phyloP scores from a whole-genome alignment of 306 rosid species.

The Hylodesmum podocarpum region DNA sequence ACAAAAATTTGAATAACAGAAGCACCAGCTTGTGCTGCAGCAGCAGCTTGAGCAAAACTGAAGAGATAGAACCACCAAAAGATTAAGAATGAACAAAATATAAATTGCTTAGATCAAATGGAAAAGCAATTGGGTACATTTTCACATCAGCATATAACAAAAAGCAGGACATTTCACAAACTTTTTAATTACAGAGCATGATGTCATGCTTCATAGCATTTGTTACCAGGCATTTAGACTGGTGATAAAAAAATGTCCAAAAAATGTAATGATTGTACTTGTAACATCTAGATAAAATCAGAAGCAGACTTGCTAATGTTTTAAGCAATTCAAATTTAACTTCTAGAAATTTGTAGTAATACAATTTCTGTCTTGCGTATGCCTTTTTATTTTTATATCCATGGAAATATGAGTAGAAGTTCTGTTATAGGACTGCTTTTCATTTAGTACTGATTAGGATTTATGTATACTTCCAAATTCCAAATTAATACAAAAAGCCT shows the following conservation, averaged over 20 bases:
- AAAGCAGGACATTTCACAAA: neutral
- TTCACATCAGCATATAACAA: neutral
- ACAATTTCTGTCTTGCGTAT: neutral
- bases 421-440: neutral
- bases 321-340: neutral
- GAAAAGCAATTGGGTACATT: neutral
- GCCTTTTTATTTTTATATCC: neutral
- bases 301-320: neutral
- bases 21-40: conserved; percentile 98
- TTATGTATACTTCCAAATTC: neutral
- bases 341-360: neutral
- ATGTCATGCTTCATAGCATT: conserved; percentile 1
- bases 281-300: neutral
- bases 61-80: conserved; percentile 32
- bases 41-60: conserved; percentile 99
- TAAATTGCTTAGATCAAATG: neutral
- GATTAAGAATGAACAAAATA: conserved; percentile 5
- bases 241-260: neutral
- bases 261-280: neutral
- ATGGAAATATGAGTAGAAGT: neutral
- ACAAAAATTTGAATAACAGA: conserved; percentile 97
- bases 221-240: neutral
- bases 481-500: neutral
- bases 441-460: neutral
- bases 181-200: neutral